Conservation (phyloP, 805 yeast genomes). For the Jamesozyma rosinii region DNA sequence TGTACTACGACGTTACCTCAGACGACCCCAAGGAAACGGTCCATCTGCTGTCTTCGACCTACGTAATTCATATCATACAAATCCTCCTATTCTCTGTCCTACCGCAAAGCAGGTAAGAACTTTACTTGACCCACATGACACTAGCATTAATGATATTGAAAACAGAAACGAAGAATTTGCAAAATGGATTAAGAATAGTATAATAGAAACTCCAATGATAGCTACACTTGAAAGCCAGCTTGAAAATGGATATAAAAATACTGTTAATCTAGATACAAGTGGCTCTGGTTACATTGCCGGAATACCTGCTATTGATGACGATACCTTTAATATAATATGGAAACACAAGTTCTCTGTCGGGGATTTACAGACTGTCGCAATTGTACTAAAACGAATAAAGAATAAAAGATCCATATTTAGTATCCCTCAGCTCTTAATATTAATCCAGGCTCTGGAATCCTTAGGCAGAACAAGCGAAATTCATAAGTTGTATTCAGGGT, state of each 20-base stretch:
- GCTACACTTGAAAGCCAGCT: not conserved
- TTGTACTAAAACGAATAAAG: slow-evolving; percentile 7
- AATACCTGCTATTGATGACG: slow-evolving; percentile 6
- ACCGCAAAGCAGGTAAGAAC: not conserved
- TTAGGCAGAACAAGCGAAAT: slow-evolving; percentile 15
- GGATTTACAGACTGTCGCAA: slow-evolving; percentile 5
- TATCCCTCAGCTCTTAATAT: slow-evolving; percentile 10
- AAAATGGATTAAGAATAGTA: slow-evolving; percentile 8
- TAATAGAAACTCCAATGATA: slow-evolving; percentile 3
- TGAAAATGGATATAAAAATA: not conserved
- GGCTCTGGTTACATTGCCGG: slow-evolving; percentile 5
- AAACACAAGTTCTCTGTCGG: slow-evolving; percentile 12
- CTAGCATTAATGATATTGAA: not conserved
- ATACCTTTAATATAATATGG: slow-evolving; percentile 13
- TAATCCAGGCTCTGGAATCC: slow-evolving; percentile 10
- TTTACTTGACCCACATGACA: not conserved
- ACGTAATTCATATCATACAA: not conserved
- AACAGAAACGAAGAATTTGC: slow-evolving; percentile 5
- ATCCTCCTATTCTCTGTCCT: not conserved
- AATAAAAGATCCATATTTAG: slow-evolving; percentile 11
- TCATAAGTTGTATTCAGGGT: slow-evolving; percentile 14
- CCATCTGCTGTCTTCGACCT: not conserved
- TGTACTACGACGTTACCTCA: not conserved
- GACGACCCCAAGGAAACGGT: slow-evolving; percentile 1
- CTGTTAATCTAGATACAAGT: not conserved